A percentile compares a stretch with the other conserved stretches of the same genome.
Conservation (phyloP, 2,329 filamentous ascomycete genomes). For the Malbranchea cinnamomea region DNA sequence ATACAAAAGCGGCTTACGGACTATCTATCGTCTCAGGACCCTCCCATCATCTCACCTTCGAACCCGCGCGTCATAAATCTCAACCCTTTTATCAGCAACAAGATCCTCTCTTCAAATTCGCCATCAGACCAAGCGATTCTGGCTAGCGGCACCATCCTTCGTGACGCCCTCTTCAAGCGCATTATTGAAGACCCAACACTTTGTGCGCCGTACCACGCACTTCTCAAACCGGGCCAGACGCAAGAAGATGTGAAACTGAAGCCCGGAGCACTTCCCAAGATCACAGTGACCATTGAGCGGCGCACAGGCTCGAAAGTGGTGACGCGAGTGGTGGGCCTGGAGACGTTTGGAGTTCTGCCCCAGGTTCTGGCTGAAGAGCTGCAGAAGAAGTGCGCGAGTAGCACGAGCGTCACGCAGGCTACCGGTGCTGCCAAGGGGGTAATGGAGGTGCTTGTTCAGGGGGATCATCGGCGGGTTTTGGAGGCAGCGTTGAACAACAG, state of each 20-base stretch:
- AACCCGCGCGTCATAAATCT: constrained; percentile 49
- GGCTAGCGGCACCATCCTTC: constrained; percentile 41
- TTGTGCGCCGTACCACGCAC: constrained; percentile 41
- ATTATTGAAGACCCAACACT: constrained; percentile 35
- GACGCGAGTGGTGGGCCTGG: constrained; percentile 47
- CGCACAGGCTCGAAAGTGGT: constrained; percentile 52
- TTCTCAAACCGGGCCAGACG: constrained; percentile 31
- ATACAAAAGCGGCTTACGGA: constrained; percentile 41
- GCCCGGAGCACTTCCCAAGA: constrained; percentile 44
- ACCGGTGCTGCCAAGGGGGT: constrained; percentile 47
- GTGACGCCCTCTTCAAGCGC: constrained; percentile 46
- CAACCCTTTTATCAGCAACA: constrained; percentile 48
- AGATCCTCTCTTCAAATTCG: constrained; percentile 40
- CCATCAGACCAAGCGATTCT: constrained; percentile 41
- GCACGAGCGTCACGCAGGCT: constrained; percentile 47
- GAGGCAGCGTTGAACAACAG: constrained; percentile 44
- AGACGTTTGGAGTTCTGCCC: constrained; percentile 46
- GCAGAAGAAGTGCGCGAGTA: constrained; percentile 53
- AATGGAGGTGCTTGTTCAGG: constrained; percentile 54
- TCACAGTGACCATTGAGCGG: constrained; percentile 45
- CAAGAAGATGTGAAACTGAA: constrained; percentile 41
- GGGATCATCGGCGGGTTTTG: constrained; percentile 47
- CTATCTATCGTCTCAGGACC: constrained; percentile 42
- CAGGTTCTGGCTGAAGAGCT: constrained; percentile 48
- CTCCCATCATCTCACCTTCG: constrained; percentile 37